Conservation (phyloP, 257 asterid species). For the Leptodermis oblonga region DNA sequence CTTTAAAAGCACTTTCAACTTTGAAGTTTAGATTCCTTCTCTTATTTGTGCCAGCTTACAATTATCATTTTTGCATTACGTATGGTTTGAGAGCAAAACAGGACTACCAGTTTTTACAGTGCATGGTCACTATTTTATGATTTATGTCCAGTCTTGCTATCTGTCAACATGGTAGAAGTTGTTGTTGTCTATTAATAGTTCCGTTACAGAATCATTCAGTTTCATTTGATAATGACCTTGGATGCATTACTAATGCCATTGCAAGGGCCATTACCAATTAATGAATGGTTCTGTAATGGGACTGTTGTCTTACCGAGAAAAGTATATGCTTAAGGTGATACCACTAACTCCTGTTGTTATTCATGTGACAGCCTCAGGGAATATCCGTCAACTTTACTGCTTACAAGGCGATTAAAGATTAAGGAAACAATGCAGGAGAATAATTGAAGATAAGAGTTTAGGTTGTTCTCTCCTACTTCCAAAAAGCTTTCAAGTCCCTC, state of each 20-base stretch:
- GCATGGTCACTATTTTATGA: background rate
- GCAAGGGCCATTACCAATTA: no score
- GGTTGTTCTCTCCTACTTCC: slow-evolving; percentile 7
- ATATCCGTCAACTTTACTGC: slow-evolving; percentile 84
- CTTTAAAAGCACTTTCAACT: background rate
- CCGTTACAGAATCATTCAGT: no score
- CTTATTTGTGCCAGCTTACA: background rate
- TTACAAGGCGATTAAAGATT: slow-evolving; percentile 56
- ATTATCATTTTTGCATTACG: no score
- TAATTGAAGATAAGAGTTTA: slow-evolving; percentile 8
- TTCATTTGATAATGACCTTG: no score
- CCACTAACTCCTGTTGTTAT: slow-evolving; percentile 18
- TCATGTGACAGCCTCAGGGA: slow-evolving; percentile 75
- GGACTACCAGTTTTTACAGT: background rate
- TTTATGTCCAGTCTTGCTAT: background rate
- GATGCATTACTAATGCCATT: no score
- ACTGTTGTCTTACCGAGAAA: no score
- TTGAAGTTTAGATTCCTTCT: background rate
- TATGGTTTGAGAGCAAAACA: background rate
- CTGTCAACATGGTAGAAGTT: background rate
- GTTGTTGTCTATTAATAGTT: no score
- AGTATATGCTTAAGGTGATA: background rate
- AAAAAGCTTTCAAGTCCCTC: slow-evolving; percentile 8
- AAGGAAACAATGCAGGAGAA: background rate
- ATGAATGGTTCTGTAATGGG: no score